phyloP scores from a whole-genome alignment of 129 eudicot genomes.

The Calendula officinalis region DNA sequence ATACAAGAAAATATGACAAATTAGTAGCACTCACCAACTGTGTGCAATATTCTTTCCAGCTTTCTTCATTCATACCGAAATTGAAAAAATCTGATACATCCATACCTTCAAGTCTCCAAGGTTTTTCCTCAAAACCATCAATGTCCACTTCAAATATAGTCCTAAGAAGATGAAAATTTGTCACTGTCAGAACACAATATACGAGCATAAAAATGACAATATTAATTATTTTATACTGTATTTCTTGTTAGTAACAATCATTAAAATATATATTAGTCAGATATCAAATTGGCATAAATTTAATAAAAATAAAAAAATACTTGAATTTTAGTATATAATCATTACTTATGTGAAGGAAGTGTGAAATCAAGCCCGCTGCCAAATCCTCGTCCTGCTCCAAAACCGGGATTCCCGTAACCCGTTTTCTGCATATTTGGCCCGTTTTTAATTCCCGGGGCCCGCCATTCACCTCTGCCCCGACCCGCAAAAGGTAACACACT shows the following conservation, averaged over 20 bases:
- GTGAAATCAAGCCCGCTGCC: conserved; percentile 93
- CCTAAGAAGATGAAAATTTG: conserved; percentile 41
- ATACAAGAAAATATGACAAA: neutral
- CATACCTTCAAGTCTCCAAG: conserved; percentile 77
- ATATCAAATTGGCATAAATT: neutral
- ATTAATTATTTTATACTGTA: neutral
- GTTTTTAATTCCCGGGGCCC: conserved; percentile 64
- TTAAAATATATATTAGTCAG: neutral
- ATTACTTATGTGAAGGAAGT: conserved; percentile 97
- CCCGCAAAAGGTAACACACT: conserved; percentile 55
- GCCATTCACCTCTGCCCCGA: conserved; percentile 98
- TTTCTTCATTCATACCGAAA: conserved; percentile 87
- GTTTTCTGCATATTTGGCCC: conserved; percentile 64
- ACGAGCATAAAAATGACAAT: neutral
- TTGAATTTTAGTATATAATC: neutral
- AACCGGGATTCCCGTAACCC: conserved; percentile 34
- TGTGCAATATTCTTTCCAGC: conserved; percentile 94
- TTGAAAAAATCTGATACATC: conserved; percentile 89
- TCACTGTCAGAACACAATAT: conserved; percentile 8
- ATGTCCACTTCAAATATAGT: conserved; percentile 96
- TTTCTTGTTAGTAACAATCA: neutral
- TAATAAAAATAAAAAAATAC: too few species aligned
- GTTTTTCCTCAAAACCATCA: conserved; percentile 94
- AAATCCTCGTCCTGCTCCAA: conserved; percentile 74
- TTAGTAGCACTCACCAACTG: conserved; percentile 64